Evolutionary conservation across 73 alveolate species (phyloP).

Genomic region (Blepharisma stoltei): DNA sequence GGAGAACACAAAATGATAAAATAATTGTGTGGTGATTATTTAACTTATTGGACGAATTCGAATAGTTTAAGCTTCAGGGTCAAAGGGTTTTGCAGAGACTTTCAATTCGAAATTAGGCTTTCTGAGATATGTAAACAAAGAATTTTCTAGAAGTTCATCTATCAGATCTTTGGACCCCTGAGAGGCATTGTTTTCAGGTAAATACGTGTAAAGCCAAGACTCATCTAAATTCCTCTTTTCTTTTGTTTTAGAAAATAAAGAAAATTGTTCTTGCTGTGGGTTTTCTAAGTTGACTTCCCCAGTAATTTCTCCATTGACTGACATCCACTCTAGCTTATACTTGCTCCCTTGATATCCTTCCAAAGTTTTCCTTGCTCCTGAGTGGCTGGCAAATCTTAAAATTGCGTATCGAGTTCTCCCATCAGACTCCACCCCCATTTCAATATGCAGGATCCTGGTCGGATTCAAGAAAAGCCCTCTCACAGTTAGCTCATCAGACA

Average conservation of each 20-base stretch:
- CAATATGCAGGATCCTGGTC: conserved; percentile 19
- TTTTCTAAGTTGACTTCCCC: neutral
- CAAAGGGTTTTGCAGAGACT: no score
- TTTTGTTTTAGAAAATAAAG: neutral
- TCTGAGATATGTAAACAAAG: conserved; percentile 15
- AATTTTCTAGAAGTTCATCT: conserved; percentile 19
- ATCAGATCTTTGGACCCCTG: neutral
- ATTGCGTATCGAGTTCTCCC: conserved; percentile 1
- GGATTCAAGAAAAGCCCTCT: neutral
- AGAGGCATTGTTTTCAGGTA: neutral
- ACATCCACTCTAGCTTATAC: conserved; percentile 28
- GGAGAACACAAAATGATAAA: no score
- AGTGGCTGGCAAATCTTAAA: conserved; percentile 26
- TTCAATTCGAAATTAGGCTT: no score
- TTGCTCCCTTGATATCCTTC: neutral
- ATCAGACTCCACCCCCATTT: conserved; percentile 1
- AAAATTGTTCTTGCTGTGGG: neutral
- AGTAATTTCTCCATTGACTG: conserved; percentile 9
- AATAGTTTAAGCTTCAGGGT: no score
- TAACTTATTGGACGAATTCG: no score
- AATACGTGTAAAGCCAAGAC: neutral
- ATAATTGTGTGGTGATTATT: no score
- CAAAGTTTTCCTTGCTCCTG: conserved; percentile 34
- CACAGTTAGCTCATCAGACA: conserved; percentile 5
- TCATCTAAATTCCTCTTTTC: neutral